Evolutionary conservation across 805 yeast species (phyloP).

Genomic region (Candida caryicola): DNA sequence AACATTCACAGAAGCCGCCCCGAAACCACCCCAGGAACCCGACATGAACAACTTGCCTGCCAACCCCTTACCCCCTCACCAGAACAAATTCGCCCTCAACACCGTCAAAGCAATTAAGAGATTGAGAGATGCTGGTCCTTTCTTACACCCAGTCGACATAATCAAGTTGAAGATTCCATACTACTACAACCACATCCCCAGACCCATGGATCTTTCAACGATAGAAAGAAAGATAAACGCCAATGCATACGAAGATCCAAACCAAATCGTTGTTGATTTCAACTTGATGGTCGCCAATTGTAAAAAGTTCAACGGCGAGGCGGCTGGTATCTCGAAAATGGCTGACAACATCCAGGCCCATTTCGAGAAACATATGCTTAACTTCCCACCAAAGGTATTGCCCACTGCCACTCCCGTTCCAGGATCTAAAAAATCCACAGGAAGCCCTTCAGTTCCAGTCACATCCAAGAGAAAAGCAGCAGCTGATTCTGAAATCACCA

Average conservation of each 20-base stretch:
- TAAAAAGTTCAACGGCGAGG: conserved; percentile 78
- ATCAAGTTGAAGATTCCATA: conserved; percentile 86
- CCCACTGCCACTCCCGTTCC: conserved; percentile 8
- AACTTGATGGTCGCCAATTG: conserved; percentile 84
- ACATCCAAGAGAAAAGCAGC: conserved; percentile 43
- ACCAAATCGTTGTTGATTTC: conserved; percentile 72
- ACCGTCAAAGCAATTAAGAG: conserved; percentile 84
- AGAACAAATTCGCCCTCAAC: conserved; percentile 72
- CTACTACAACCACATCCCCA: conserved; percentile 75
- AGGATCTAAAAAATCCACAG: conserved; percentile 10
- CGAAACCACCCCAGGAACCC: conserved; percentile 71
- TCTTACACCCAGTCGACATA: conserved; percentile 84
- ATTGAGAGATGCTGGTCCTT: conserved; percentile 89
- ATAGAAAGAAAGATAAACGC: conserved; percentile 75
- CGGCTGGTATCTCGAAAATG: conserved; percentile 84
- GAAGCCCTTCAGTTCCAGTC: conserved; percentile 18
- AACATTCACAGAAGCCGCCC: conserved; percentile 53
- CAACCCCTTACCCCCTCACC: conserved; percentile 77
- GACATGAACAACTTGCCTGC: conserved; percentile 67
- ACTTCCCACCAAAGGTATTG: conserved; percentile 69
- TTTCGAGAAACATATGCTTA: conserved; percentile 88
- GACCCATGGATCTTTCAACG: conserved; percentile 93
- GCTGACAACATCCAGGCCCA: conserved; percentile 86
- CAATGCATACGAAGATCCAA: conserved; percentile 70
- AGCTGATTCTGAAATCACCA: conserved; percentile 34